Conservation (phyloP, 108 stramenopile species). For the Discostella stelligeroides region DNA sequence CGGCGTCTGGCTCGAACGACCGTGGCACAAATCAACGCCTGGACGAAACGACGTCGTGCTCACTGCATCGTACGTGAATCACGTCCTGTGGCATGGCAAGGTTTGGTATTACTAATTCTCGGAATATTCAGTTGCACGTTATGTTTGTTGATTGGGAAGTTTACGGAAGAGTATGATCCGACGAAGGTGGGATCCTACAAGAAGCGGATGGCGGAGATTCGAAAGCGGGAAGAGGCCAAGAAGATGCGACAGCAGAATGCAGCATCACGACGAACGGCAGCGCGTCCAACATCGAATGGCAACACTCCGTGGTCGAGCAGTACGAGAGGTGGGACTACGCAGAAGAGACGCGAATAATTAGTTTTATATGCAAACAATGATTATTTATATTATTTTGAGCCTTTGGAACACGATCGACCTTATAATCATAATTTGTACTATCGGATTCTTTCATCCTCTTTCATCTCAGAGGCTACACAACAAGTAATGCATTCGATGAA, state of each 20-base stretch:
- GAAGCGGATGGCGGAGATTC: constrained; percentile 38
- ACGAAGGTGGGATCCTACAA: constrained; percentile 43
- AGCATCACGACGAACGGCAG: background rate
- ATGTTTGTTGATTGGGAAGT: constrained; percentile 71
- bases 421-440: too few relatives aligned
- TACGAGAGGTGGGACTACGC: too few relatives aligned
- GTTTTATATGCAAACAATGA: too few relatives aligned
- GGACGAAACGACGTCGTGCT: constrained; percentile 63
- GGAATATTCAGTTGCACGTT: constrained; percentile 69
- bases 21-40: constrained; percentile 69
- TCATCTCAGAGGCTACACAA: too few relatives aligned
- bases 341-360: too few relatives aligned
- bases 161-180: constrained; percentile 67
- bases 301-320: too few relatives aligned
- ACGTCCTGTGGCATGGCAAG: constrained; percentile 63
- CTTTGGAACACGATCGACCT: too few relatives aligned
- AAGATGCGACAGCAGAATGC: background rate
- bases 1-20: constrained; percentile 60
- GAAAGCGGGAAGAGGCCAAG: constrained; percentile 27
- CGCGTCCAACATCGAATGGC: too few relatives aligned
- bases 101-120: constrained; percentile 64
- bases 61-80: constrained; percentile 68
- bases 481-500: too few relatives aligned
- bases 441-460: too few relatives aligned
- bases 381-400: too few relatives aligned